Evolutionary conservation across 2,329 filamentous ascomycete genomes (phyloP).

Genomic region (Fusarium pilosicola): DNA sequence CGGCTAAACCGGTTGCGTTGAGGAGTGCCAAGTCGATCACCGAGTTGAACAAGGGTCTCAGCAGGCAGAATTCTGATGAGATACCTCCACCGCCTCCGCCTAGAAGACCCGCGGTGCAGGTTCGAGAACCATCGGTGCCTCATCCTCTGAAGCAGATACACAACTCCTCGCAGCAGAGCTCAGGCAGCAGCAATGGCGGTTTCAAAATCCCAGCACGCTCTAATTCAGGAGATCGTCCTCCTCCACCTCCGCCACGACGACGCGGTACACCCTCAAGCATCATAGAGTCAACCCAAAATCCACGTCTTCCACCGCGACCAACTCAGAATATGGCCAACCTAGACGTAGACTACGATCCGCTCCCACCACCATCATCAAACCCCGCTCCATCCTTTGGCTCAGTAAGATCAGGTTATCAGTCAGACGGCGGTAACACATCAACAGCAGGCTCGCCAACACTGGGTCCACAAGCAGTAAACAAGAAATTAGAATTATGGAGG

Average conservation of each 20-base stretch:
- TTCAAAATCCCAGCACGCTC: conserved; percentile 27
- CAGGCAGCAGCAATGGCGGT: conserved; percentile 30
- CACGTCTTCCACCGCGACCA: conserved; percentile 49
- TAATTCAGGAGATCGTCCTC: conserved; percentile 46
- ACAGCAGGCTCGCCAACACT: conserved; percentile 48
- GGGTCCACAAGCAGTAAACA: conserved; percentile 60
- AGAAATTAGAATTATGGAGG: conserved; percentile 78
- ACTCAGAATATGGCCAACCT: conserved; percentile 50
- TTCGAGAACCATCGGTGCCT: conserved; percentile 37
- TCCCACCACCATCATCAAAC: conserved; percentile 48
- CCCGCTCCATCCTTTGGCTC: conserved; percentile 39
- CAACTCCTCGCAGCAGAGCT: conserved; percentile 51
- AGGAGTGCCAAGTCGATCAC: conserved; percentile 55
- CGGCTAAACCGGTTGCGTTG: conserved; percentile 66
- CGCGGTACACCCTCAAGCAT: conserved; percentile 53
- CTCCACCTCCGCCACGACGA: conserved; percentile 60
- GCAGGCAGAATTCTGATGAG: conserved; percentile 28
- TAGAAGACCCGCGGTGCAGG: conserved; percentile 46
- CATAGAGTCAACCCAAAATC: conserved; percentile 17
- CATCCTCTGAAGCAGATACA: conserved; percentile 56
- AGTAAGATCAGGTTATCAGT: conserved; percentile 44
- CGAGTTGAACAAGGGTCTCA: conserved; percentile 38
- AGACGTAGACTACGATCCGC: conserved; percentile 55
- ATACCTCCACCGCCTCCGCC: conserved; percentile 50
- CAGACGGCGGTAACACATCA: conserved; percentile 47